Conservation (phyloP, 495 filamentous ascomycete species). For the Hypomontagnella monticulosa region DNA sequence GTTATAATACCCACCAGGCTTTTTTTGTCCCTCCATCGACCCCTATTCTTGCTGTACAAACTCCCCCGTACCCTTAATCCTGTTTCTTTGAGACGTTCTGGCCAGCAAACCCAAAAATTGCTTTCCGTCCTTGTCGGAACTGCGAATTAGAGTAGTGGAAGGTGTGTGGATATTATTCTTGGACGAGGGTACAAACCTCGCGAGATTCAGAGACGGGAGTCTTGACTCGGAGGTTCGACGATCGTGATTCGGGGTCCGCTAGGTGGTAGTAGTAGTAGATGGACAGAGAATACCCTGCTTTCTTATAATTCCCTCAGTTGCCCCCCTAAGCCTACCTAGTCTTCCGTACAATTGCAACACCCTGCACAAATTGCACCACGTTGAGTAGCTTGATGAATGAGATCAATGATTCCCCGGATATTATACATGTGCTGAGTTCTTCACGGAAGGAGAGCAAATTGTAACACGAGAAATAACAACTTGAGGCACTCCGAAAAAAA, state of each 20-base stretch:
- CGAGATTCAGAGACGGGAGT: conserved; percentile 6
- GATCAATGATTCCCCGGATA: conserved; percentile 25
- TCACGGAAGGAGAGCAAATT: background rate
- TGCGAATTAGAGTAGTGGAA: conserved; percentile 22
- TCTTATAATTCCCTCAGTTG: conserved; percentile 18
- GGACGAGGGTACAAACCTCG: conserved; percentile 13
- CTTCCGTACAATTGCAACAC: conserved; percentile 11
- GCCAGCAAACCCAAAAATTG: conserved; percentile 30
- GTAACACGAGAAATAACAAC: no score
- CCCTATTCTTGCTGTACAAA: conserved; percentile 29
- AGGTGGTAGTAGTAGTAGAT: conserved; percentile 16
- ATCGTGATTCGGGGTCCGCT: background rate
- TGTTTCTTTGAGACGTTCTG: conserved; percentile 33
- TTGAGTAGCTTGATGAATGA: conserved; percentile 28
- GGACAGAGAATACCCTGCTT: conserved; percentile 20
- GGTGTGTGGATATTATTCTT: conserved; percentile 33
- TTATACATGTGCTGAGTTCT: background rate
- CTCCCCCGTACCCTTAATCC: conserved; percentile 8
- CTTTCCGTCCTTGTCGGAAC: conserved; percentile 23
- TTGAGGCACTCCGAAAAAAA: no score
- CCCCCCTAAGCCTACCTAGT: conserved; percentile 3
- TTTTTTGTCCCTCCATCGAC: conserved; percentile 18
- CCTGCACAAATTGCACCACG: conserved; percentile 25
- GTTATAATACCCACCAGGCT: conserved; percentile 45
- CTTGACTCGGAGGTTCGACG: conserved; percentile 1